Base-by-base conservation (phyloP, 352 stramenopile genomes). In the Achlya hypogyna region DNA sequence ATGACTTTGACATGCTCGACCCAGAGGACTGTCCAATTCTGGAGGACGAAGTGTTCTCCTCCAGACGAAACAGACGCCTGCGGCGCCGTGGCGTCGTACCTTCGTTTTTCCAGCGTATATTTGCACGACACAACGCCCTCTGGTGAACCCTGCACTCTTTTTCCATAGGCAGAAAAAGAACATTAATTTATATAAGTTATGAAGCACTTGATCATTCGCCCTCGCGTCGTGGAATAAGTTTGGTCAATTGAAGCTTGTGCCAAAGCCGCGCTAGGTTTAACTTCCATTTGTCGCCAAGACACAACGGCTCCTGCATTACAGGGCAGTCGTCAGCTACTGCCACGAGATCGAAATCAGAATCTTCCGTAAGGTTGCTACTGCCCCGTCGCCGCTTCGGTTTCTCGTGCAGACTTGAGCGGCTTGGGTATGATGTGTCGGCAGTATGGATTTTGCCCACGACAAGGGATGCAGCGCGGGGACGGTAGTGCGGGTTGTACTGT, bases 101-200 rank as follows among this genome's bases (percentile, higher is more conserved):
- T 1, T 27, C 2, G 2, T 56, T 56, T 20, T 56, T 56, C 3
- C 31, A 56, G 25, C 49, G 49, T 9, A 56, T 56, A 1, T 35
- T 56, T 20, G 14, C 31, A 16, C 49, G 29, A 6, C 49, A 54
- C 29, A 6, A n/a, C 6, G 20, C 49, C 10, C 6, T 35, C 10
- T 56, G 49, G 49, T 31, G 25, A 16, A 6, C 20, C 16, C 49
- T 54, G 25, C 25, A 20, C 31, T 9, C 2, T 12, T n/a, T 20
- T 56, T 56, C n/a, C 49, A 10, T 38, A 27, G 49, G 49, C 4
- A 56, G n/a, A 56, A 56, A 38, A 56, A 20, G 12, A 16, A 56
- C 49, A n/a, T 56, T 42, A 16, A 54, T 54, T 56, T 56, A 56
- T 56, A 27, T 56, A 56, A 56, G 25, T 56, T 56, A 56, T n/a